These are phyloP conservation scores for Extremus antarcticus DNA, from an alignment of 495 filamentous ascomycete species.

Conservation along the genomic window DNA sequence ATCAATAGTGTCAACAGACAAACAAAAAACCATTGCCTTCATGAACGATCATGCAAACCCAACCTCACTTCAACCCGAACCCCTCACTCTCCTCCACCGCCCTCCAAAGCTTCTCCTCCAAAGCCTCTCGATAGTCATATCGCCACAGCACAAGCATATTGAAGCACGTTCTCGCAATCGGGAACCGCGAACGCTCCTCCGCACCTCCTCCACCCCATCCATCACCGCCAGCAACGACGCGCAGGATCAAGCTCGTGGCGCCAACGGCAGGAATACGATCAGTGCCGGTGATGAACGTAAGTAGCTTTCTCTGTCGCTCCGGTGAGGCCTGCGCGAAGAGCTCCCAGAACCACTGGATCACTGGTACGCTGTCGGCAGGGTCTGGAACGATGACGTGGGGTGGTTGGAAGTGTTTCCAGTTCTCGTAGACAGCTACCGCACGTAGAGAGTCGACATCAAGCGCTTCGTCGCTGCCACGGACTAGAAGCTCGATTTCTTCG, in stretches of 20 bases:
- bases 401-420: conserved; percentile 44
- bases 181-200: conserved; percentile 68
- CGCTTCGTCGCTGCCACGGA: conserved; percentile 78
- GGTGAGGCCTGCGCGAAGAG: conserved; percentile 57
- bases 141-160: conserved; percentile 71
- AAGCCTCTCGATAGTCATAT: conserved; percentile 50
- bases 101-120: conserved; percentile 69
- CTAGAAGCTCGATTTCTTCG: conserved; percentile 84
- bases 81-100: conserved; percentile 86
- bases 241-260: conserved; percentile 67
- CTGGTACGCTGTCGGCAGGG: conserved; percentile 48
- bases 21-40: not conserved
- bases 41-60: not conserved
- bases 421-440: conserved; percentile 73
- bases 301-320: conserved; percentile 60
- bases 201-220: conserved; percentile 14
- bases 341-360: conserved; percentile 82
- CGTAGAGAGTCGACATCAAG: conserved; percentile 68
- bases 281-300: conserved; percentile 87
- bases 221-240: conserved; percentile 43
- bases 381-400: conserved; percentile 21
- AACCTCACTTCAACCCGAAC: conserved; percentile 70
- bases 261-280: conserved; percentile 90
- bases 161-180: conserved; percentile 84
- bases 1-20: not conserved